Percentiles rank a stretch among this genome's conserved stretches.
Evolutionary conservation across 192 early-diverging fungal species (phyloP).

Genomic region (Phycomyces nitens): DNA sequence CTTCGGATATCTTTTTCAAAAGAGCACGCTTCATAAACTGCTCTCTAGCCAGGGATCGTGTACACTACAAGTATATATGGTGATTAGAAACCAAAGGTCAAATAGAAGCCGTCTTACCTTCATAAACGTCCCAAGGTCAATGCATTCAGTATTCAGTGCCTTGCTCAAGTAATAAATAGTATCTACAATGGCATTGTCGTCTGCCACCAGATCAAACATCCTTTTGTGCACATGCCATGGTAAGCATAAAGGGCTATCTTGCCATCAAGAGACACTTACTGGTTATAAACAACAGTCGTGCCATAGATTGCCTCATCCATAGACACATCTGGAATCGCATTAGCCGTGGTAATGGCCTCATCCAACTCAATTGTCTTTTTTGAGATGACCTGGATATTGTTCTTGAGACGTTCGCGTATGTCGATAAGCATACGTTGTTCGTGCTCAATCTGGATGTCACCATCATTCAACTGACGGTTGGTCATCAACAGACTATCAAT

Average conservation of each 20-base stretch:
- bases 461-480: slow-evolving; percentile 69
- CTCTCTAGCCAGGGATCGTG: slow-evolving; percentile 77
- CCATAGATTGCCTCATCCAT: slow-evolving; percentile 62
- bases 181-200: slow-evolving; percentile 88
- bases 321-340: slow-evolving; percentile 54
- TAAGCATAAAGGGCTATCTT: slow-evolving; percentile 31
- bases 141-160: slow-evolving; percentile 71
- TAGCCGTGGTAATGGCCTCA: slow-evolving; percentile 46
- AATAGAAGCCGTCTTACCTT: slow-evolving; percentile 47
- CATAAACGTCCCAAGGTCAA: slow-evolving; percentile 73
- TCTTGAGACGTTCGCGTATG: slow-evolving; percentile 55
- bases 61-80: slow-evolving; percentile 43
- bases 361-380: slow-evolving; percentile 58
- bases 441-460: slow-evolving; percentile 59
- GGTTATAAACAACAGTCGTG: slow-evolving; percentile 65
- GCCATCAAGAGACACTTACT: slow-evolving; percentile 44
- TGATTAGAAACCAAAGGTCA: neutral
- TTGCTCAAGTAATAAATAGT: slow-evolving; percentile 78
- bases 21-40: slow-evolving; percentile 87
- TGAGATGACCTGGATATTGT: slow-evolving; percentile 64
- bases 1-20: slow-evolving; percentile 62
- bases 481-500: slow-evolving; percentile 65
- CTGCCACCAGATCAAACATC: slow-evolving; percentile 82
- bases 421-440: slow-evolving; percentile 58
- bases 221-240: slow-evolving; percentile 41